Evolutionary conservation across 257 asterid species (phyloP).

Genomic region (Lithospermum erythrorhizon): DNA sequence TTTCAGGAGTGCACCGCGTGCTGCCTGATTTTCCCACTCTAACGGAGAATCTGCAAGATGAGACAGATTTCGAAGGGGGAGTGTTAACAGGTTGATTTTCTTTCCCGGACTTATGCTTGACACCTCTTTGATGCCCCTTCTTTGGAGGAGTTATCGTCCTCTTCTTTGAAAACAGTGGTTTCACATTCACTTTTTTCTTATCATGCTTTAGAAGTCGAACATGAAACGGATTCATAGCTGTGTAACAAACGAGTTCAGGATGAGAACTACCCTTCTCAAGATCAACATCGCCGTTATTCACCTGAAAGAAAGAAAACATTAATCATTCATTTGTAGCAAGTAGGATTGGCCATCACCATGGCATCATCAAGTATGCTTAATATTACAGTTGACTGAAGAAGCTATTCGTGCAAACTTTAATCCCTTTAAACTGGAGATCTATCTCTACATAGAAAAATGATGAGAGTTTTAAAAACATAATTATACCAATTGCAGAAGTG

Average conservation of each 20-base stretch:
- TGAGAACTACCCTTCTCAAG: constrained; percentile 24
- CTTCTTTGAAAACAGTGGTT: constrained; percentile 39
- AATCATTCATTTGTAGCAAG: neutral
- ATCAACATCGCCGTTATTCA: constrained; percentile 72
- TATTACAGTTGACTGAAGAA: neutral
- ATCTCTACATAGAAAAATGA: neutral
- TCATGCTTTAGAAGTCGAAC: constrained; percentile 37
- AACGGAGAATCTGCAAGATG: constrained; percentile 27
- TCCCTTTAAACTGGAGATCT: neutral
- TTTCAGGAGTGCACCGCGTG: constrained; percentile 49
- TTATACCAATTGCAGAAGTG: constrained; percentile 86
- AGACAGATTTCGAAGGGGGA: constrained; percentile 35
- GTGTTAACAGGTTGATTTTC: constrained; percentile 28
- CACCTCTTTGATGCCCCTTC: constrained; percentile 19
- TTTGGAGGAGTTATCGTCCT: constrained; percentile 44
- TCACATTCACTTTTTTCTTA: constrained; percentile 26
- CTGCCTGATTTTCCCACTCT: constrained; percentile 34
- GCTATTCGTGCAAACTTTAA: neutral
- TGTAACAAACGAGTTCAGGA: constrained; percentile 35
- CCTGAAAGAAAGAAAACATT: constrained; percentile 26
- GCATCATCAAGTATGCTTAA: neutral
- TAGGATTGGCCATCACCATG: neutral
- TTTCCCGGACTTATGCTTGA: constrained; percentile 29
- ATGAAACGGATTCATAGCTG: constrained; percentile 45
- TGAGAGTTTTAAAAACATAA: neutral